These are phyloP conservation scores for Colletotrichum coccodes DNA, from an alignment of 2,329 filamentous ascomycete genomes.

Conservation along the genomic window DNA sequence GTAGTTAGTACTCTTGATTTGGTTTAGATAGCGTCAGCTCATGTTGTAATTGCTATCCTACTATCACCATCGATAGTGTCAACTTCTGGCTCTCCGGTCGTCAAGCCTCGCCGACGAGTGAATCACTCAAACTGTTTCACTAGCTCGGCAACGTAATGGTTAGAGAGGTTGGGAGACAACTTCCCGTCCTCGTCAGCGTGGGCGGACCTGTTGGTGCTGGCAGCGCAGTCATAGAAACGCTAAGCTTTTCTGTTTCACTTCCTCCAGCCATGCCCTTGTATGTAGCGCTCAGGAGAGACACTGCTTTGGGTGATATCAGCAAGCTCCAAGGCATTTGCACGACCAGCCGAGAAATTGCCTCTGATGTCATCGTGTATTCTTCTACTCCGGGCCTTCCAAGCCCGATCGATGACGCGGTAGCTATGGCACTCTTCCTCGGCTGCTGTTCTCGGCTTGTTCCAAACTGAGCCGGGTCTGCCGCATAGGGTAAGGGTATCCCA, in stretches of 20 bases:
- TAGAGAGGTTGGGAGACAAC: background rate
- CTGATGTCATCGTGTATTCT: background rate
- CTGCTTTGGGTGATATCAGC: background rate
- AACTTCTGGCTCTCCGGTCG: too few species aligned
- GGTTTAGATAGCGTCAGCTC: conserved; percentile 12
- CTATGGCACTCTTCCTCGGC: background rate
- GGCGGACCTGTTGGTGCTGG: background rate
- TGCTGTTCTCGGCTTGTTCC: background rate
- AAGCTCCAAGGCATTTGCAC: background rate
- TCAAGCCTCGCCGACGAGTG: background rate
- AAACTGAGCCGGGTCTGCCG: background rate
- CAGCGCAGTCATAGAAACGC: background rate
- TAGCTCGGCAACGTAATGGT: background rate
- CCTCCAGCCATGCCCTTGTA: background rate
- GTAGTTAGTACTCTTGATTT: conserved; percentile 3
- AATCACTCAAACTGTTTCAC: background rate
- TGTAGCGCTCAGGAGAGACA: background rate
- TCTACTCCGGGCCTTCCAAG: background rate
- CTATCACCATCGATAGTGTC: background rate
- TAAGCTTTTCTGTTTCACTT: background rate
- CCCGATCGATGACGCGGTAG: background rate
- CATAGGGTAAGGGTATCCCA: background rate
- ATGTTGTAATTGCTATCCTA: background rate
- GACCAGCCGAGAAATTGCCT: background rate
- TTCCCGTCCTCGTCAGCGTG: background rate